Conservation (phyloP, 305 asterid genomes). For the Fraxinus xanthoxyloides region DNA sequence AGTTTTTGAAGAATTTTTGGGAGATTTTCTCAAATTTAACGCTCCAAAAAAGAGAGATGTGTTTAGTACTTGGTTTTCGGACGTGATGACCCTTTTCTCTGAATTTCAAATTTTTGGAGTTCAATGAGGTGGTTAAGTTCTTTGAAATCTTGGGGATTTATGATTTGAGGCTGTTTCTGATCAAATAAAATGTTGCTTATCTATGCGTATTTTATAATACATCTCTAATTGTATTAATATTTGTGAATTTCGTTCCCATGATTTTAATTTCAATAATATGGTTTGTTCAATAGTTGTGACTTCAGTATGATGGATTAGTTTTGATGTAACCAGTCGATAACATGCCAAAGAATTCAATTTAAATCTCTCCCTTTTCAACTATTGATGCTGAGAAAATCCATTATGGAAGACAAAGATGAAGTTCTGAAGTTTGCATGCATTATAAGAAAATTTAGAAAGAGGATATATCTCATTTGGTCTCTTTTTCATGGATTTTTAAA, state of each 20-base stretch:
- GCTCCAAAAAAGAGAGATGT: background rate
- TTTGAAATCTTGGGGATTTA: background rate
- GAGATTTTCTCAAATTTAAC: background rate
- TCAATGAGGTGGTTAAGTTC: too few relatives aligned
- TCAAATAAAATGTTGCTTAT: background rate
- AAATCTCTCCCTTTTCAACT: background rate
- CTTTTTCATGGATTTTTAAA: background rate
- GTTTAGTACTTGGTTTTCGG: background rate
- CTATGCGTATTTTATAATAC: background rate
- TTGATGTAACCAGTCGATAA: background rate
- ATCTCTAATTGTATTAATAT: background rate
- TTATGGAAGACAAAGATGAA: background rate
- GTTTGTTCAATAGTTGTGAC: background rate
- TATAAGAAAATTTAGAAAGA: background rate
- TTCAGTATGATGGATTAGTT: background rate
- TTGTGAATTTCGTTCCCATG: constrained; percentile 5
- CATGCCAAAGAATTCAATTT: background rate
- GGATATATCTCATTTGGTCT: background rate
- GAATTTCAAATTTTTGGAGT: background rate
- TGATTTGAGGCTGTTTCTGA: background rate
- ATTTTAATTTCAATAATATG: background rate
- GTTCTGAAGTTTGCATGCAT: background rate
- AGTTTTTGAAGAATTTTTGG: background rate
- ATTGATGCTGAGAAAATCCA: background rate
- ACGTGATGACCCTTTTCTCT: background rate